phyloP scores from a whole-genome alignment of 345 rosid genomes.

The Adansonia digitata region DNA sequence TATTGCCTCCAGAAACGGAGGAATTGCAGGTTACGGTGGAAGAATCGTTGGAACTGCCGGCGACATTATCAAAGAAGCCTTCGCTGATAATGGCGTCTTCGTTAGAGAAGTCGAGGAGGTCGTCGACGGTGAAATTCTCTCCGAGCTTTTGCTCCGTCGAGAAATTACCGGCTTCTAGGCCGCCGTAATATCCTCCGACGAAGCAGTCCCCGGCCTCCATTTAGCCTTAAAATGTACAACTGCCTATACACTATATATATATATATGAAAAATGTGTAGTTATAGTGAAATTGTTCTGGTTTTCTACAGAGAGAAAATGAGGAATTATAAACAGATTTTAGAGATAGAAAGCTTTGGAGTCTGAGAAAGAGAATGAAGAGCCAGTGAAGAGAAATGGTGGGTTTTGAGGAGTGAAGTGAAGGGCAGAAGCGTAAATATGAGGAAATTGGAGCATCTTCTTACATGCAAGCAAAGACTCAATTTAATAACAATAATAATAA shows the following conservation, averaged over 20 bases:
- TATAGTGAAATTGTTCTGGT: background rate
- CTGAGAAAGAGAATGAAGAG: background rate
- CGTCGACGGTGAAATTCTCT: constrained; percentile 59
- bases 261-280: background rate
- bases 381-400: background rate
- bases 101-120: constrained; percentile 65
- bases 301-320: constrained; percentile 5
- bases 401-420: constrained; percentile 13
- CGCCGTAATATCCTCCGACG: constrained; percentile 27
- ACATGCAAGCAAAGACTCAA: constrained; percentile 6
- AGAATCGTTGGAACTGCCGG: constrained; percentile 37
- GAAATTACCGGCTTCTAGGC: constrained; percentile 20
- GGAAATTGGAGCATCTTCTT: constrained; percentile 13
- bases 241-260: background rate
- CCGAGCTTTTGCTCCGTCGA: constrained; percentile 33
- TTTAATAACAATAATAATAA: constrained; percentile 13
- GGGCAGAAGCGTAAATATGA: constrained; percentile 27
- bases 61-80: constrained; percentile 34
- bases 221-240: background rate
- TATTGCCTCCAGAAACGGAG: constrained; percentile 38
- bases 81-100: constrained; percentile 37
- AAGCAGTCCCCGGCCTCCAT: constrained; percentile 46
- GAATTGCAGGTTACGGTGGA: constrained; percentile 50
- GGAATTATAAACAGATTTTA: background rate
- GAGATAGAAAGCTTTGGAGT: background rate